A percentile compares a stretch with the other conserved stretches of the same genome.
phyloP scores from a whole-genome alignment of 1,284 basidiomycete species.

The Ustilago esculenta region DNA sequence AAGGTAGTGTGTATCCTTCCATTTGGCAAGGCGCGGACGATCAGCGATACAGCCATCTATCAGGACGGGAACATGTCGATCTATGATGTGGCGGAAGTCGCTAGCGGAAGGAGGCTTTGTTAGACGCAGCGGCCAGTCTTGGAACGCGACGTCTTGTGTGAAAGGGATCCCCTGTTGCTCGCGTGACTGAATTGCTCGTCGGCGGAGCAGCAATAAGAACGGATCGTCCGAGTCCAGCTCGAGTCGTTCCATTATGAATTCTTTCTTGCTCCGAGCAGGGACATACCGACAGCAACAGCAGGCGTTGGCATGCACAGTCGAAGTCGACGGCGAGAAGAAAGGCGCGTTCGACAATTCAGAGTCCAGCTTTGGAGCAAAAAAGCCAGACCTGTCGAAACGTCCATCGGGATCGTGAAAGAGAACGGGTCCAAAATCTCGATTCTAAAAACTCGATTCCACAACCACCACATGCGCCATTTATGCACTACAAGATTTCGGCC shows the following conservation, averaged over 20 bases:
- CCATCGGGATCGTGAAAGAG: too few relatives aligned
- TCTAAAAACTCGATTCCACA: too few relatives aligned
- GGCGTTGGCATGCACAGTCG: neutral
- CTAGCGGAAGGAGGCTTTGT: slow-evolving; percentile 8
- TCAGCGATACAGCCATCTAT: slow-evolving; percentile 34
- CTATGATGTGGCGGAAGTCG: slow-evolving; percentile 23
- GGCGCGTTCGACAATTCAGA: too few relatives aligned
- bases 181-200: slow-evolving; percentile 18
- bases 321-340: too few relatives aligned
- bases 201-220: slow-evolving; percentile 30
- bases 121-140: slow-evolving; percentile 21
- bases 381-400: too few relatives aligned
- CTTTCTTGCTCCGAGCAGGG: neutral
- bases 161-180: slow-evolving; percentile 23
- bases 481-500: too few relatives aligned
- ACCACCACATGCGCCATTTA: too few relatives aligned
- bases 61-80: slow-evolving; percentile 41
- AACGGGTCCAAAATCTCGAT: neutral
- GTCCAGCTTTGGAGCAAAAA: too few relatives aligned
- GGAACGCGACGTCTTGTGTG: neutral
- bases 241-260: neutral
- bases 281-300: neutral
- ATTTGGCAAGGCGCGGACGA: slow-evolving; percentile 23
- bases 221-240: slow-evolving; percentile 24
- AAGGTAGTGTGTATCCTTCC: slow-evolving; percentile 51